These are phyloP conservation scores for Jasminum sambac DNA, from an alignment of 257 asterid genomes.

Conservation along the genomic window DNA sequence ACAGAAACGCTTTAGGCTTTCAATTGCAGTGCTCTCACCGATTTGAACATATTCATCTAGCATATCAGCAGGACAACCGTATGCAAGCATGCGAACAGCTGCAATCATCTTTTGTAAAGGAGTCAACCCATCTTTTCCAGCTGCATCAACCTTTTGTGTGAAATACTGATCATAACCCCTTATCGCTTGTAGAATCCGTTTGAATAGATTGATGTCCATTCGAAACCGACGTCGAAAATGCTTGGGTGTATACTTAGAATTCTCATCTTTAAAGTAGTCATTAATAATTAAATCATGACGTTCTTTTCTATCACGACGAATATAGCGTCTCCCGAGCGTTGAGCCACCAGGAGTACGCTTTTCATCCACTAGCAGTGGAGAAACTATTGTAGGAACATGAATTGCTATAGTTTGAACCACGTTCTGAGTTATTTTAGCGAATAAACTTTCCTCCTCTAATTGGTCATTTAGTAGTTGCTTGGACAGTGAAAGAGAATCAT, in stretches of 20 bases:
- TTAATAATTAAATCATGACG: too few relatives aligned
- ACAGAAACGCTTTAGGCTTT: too few relatives aligned
- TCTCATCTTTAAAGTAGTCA: too few relatives aligned
- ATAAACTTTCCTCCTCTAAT: neutral
- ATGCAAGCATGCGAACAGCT: too few relatives aligned
- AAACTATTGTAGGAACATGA: neutral
- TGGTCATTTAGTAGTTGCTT: neutral
- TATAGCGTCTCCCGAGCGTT: neutral
- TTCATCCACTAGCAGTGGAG: neutral
- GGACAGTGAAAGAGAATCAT: neutral
- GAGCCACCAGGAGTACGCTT: neutral
- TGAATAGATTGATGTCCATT: neutral
- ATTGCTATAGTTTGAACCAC: neutral
- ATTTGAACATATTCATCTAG: neutral
- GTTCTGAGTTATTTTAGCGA: too few relatives aligned
- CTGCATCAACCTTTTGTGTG: too few relatives aligned
- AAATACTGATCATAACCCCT: neutral
- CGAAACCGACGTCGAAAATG: neutral
- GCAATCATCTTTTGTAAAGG: too few relatives aligned
- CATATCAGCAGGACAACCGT: neutral
- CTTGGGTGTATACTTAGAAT: too few relatives aligned
- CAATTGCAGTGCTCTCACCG: neutral
- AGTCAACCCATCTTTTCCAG: too few relatives aligned
- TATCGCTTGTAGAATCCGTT: neutral
- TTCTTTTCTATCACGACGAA: too few relatives aligned